These are phyloP conservation scores for Colletotrichum orbiculare DNA, from an alignment of 2,329 filamentous ascomycete genomes.

Conservation along the genomic window DNA sequence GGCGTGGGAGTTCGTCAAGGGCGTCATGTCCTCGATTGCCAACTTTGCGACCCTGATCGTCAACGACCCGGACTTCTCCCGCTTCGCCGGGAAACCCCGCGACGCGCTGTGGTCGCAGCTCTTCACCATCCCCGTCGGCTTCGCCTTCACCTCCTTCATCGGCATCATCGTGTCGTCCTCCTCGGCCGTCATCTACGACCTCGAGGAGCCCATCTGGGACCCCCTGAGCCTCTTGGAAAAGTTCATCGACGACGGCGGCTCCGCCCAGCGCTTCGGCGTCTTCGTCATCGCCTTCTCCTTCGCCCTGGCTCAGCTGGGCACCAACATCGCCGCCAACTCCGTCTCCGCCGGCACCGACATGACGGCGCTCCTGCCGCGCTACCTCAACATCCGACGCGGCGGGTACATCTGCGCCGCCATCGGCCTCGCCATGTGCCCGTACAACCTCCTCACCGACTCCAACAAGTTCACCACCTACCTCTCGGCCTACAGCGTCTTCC, in stretches of 20 bases:
- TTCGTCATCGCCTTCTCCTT: constrained; percentile 79
- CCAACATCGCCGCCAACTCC: constrained; percentile 88
- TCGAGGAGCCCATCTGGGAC: constrained; percentile 75
- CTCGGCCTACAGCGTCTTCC: constrained; percentile 90
- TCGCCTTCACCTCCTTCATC: constrained; percentile 85
- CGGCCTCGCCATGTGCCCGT: constrained; percentile 88
- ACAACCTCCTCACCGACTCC: constrained; percentile 77
- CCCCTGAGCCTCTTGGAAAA: constrained; percentile 73
- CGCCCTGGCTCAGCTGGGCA: constrained; percentile 83
- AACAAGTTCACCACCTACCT: constrained; percentile 94
- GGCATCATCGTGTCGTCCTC: constrained; percentile 82
- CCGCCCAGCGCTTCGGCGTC: constrained; percentile 77
- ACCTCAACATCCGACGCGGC: constrained; percentile 85
- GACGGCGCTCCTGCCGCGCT: constrained; percentile 82
- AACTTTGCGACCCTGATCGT: constrained; percentile 92
- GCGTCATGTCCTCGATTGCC: constrained; percentile 88
- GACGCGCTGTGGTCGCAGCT: constrained; percentile 87
- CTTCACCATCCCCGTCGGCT: constrained; percentile 76
- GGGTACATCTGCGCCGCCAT: constrained; percentile 86
- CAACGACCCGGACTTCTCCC: constrained; percentile 85
- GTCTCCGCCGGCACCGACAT: constrained; percentile 86
- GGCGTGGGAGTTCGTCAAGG: constrained; percentile 84
- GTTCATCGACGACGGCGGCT: constrained; percentile 76
- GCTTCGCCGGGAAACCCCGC: constrained; percentile 80
- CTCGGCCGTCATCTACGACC: constrained; percentile 74